Base-by-base conservation (phyloP, 257 asterid genomes). In the Buddleja alternifolia region DNA sequence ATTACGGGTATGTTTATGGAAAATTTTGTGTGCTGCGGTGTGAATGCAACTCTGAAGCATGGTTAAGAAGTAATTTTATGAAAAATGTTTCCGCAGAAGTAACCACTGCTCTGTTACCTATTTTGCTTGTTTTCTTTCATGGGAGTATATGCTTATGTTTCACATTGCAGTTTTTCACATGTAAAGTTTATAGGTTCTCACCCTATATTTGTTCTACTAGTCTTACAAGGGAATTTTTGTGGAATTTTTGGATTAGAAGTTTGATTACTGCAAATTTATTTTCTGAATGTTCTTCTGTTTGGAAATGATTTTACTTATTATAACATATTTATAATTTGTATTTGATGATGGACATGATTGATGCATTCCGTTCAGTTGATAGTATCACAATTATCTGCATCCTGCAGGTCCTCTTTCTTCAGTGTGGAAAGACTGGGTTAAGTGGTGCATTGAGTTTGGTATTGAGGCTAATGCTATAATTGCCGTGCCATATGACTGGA, bases 391-490 rank as follows among this genome's bases (percentile, higher is more conserved):
- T 58, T 36, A 47, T 77, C 61, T 61, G 42, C 40, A 42, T 73
- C 60, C 41, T 80, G 77, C 87, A 93, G 99, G 99, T 82, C 99
- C 99, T 70, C 90, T 93, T 61, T 88, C 99, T 42, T 90, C 99
- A 34, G 99, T 93, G 74, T 93, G 99, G 99, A 93, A 93, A 82
- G 99, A 93, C 55, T 93, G 99, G 97, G 84, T 93, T 73, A 93
- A 90, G 79, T 93, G 99, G 99, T 93, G 99, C 88, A 90, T 93
- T 83, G 97, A 93, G 85, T 93, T 93, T 78, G 99, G 99, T 39
- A 84, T 93, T 67, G 99, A 93, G 81, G 88, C 99, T 74, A 90
- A 93, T 82, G 96, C 99, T 57, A 93, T 93, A 71, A 73, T 93
- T 62, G 99, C 99, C 0, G 99, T 69, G 73, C 99, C 99, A 50